Percentiles rank a stretch among this genome's conserved stretches.
These are phyloP conservation scores for Luffa aegyptiaca DNA, from an alignment of 306 rosid genomes.

Conservation along the genomic window DNA sequence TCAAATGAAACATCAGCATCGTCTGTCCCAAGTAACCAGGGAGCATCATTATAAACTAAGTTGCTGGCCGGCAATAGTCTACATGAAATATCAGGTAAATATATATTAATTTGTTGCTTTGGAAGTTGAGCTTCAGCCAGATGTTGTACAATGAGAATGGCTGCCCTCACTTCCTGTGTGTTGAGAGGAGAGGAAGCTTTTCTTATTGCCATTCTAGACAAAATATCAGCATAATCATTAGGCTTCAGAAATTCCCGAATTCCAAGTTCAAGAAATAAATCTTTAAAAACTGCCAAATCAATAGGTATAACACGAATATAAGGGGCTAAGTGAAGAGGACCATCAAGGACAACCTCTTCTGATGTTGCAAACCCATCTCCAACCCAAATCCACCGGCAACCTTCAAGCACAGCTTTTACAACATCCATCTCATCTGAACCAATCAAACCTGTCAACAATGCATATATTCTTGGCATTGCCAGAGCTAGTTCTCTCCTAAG, in stretches of 20 bases:
- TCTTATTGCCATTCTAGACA: slow-evolving; percentile 63
- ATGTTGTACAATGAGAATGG: slow-evolving; percentile 75
- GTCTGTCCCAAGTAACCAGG: slow-evolving; percentile 89
- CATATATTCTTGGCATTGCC: slow-evolving; percentile 89
- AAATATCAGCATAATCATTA: slow-evolving; percentile 68
- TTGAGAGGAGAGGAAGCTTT: slow-evolving; percentile 83
- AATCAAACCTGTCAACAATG: slow-evolving; percentile 60
- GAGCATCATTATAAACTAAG: slow-evolving; percentile 93
- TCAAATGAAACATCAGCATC: slow-evolving; percentile 48
- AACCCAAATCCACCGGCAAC: slow-evolving; percentile 95
- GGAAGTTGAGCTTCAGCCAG: slow-evolving; percentile 68
- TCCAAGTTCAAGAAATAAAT: slow-evolving; percentile 65
- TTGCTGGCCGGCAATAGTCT: slow-evolving; percentile 62
- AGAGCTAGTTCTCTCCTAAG: slow-evolving; percentile 83
- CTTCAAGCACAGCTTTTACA: slow-evolving; percentile 96
- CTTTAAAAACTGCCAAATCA: slow-evolving; percentile 90
- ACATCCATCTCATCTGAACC: slow-evolving; percentile 92
- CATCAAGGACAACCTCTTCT: slow-evolving; percentile 88
- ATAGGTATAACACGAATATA: slow-evolving; percentile 88
- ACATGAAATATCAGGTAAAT: slow-evolving; percentile 75
- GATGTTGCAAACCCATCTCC: slow-evolving; percentile 94
- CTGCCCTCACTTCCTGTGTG: slow-evolving; percentile 75
- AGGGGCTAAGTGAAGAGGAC: slow-evolving; percentile 95
- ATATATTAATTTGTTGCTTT: slow-evolving; percentile 50
- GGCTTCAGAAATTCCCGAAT: slow-evolving; percentile 71